Evolutionary conservation across 306 rosid species (phyloP), one percentile per base, ranked within the genome.

Genomic region (Quercus variabilis): DNA sequence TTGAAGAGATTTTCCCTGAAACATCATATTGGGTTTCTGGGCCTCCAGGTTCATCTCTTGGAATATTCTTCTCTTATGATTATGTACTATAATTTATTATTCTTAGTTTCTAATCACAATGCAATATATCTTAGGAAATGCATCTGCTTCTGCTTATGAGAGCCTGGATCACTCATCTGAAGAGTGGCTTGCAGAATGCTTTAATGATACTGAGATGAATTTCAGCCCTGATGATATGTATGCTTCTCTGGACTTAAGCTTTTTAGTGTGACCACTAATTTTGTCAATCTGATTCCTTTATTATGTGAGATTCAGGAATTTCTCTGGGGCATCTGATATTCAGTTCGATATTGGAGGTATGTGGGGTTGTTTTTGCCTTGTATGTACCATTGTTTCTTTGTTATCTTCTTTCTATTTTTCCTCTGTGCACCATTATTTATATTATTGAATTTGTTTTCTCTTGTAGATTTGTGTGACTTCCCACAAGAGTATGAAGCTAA

Each of bases 121-220:
- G 56, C 72, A 35, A 80, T 78, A 63, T 80, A 71, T 76, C 71
- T 74, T 78, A 94, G 96, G 88, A 68, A 86, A 79, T 79, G 64
- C 75, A n/a, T 83, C 92, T 56, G 81, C 81, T 68, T 87, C 87
- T 51, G 76, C 83, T 76, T 85, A 70, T 76, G 97, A 90, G 76
- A 86, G 84, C 55, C 70, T 91, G 74, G 91, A 86, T 76, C 85
- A 71, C 26, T 86, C 97, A 76, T 78, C 92, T 43, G 95, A 90
- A 71, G 87, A 63, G 72, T 94, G 98, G 98, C 87, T 94, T 76
- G 85, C 91, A 33, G 92, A 91, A 49, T 92, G 91, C 89, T 85
- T 94, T 1, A 91, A 81, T 71, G 97, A 92, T 75, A 59, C 88
- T 30, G 88, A 86, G 26, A 91, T 91, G 92, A 83, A 85, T 76